Evolutionary conservation across 148 eudicot genomes (phyloP), one percentile per base, ranked within the genome.

Genomic region (Heliosperma pusillum): DNA sequence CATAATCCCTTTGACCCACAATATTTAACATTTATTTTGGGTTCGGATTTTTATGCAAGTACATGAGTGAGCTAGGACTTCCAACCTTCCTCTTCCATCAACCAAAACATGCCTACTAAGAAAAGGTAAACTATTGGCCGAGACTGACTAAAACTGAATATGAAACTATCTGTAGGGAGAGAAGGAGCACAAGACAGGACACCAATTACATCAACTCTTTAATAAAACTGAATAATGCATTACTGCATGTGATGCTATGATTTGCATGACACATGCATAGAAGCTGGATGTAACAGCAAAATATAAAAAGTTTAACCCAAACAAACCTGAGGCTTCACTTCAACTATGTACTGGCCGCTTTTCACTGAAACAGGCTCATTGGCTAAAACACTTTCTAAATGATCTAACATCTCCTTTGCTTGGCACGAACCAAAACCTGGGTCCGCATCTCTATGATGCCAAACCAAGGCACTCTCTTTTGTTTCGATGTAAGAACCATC

Each of bases 331-430:
- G 79, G 79, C 58, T 76, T 76, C 36, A 76, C 79, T 76, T 76
- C 79, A 19, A 76, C 79, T 12, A 76, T 76, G 20, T 13, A 45
- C 57, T 76, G 79, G 26, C 79, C 79, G 64, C 74, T 74, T 63
- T 79, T 79, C 15, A 74, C 82, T 33, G 78, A 58, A 30, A 79
- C 82, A 70, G 82, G 82, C 69, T 79, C 82, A 74, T 79, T 79
- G 67, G 82, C 82, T 53, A 79, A 55, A 56, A 79, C 82, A 75
- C 82, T 79, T 57, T 79, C 82, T 20, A 79, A 47, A 70, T 79
- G 82, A 74, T 79, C 82, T 57, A 79, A 53, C 82, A 79, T 74
- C 29, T 79, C 82, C 70, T 79, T 79, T 8, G 82, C 78, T 64
- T 79, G 69, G 52, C 59, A 45, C 45, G 79, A 76, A 21, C 79